A percentile compares a stretch with the other conserved stretches of the same genome.
Conservation (phyloP, 495 filamentous ascomycete species). For the Acidiella bohemica region DNA sequence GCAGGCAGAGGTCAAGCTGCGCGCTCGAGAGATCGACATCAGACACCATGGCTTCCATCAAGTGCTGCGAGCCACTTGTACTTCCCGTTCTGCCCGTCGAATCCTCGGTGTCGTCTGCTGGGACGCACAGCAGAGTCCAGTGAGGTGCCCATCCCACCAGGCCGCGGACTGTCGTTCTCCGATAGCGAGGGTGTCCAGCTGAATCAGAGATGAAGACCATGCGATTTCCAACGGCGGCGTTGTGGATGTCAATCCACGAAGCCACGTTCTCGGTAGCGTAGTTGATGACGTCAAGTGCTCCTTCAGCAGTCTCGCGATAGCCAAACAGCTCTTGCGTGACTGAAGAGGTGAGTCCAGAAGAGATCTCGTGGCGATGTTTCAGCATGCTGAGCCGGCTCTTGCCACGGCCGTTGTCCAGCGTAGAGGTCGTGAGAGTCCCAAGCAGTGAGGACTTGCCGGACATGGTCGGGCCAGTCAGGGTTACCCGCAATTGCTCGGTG, state of each 20-base stretch:
- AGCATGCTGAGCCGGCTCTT: constrained; percentile 75
- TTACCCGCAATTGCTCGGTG: constrained; percentile 63
- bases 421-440: constrained; percentile 74
- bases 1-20: constrained; percentile 77
- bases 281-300: constrained; percentile 54
- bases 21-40: constrained; percentile 59
- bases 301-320: constrained; percentile 38
- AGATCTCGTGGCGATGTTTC: constrained; percentile 90
- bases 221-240: constrained; percentile 54
- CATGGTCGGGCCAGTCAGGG: constrained; percentile 78
- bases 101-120: constrained; percentile 58
- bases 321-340: constrained; percentile 87
- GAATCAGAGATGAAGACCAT: constrained; percentile 82
- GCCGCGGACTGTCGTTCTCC: constrained; percentile 73
- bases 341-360: constrained; percentile 81
- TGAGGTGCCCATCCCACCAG: constrained; percentile 94
- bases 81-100: constrained; percentile 29
- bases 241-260: constrained; percentile 89
- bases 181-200: constrained; percentile 74
- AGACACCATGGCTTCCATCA: constrained; percentile 37
- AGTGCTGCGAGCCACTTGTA: constrained; percentile 33
- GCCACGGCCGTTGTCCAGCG: constrained; percentile 82
- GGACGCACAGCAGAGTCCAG: constrained; percentile 78
- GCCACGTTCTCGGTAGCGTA: constrained; percentile 76
- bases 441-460: constrained; percentile 87